These are phyloP conservation scores for Fusarium chlamydosporum DNA, from an alignment of 2,329 filamentous ascomycete species.

Conservation along the genomic window DNA sequence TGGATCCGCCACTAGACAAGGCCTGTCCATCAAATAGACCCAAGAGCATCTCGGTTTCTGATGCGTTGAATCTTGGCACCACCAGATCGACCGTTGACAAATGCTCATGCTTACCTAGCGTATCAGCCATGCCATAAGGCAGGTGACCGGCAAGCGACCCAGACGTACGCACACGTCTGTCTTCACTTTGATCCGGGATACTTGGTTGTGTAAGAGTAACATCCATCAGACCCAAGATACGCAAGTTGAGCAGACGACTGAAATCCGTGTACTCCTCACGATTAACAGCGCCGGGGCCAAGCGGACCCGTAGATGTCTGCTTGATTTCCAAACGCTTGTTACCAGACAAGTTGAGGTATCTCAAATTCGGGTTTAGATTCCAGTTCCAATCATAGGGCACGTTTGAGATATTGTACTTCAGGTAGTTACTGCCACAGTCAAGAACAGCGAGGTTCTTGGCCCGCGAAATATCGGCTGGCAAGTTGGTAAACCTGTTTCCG, in stretches of 20 bases:
- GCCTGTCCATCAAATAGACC: constrained; percentile 97
- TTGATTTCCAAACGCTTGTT: constrained; percentile 97
- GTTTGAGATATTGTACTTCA: constrained; percentile 99
- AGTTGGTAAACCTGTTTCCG: constrained; percentile 96
- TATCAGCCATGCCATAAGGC: constrained; percentile 98
- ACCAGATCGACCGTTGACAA: constrained; percentile 96
- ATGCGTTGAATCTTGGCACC: constrained; percentile 89
- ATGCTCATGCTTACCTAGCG: constrained; percentile 91
- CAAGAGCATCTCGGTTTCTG: constrained; percentile 89
- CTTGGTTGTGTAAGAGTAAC: constrained; percentile 94
- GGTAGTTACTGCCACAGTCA: constrained; percentile 92
- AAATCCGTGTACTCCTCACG: constrained; percentile 86
- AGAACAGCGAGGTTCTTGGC: constrained; percentile 92
- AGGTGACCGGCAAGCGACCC: constrained; percentile 92
- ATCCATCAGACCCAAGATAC: constrained; percentile 95
- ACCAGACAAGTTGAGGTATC: constrained; percentile 95
- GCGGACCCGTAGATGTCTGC: constrained; percentile 65
- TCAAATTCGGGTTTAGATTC: constrained; percentile 96
- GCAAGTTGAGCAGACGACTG: constrained; percentile 83
- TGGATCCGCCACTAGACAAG: constrained; percentile 90
- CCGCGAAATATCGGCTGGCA: constrained; percentile 94
- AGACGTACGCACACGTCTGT: constrained; percentile 94
- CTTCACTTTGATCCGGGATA: constrained; percentile 94
- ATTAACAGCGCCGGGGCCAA: constrained; percentile 67
- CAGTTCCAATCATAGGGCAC: constrained; percentile 99